These are phyloP conservation scores for Pyrus communis DNA, from an alignment of 306 rosid species.

Conservation along the genomic window DNA sequence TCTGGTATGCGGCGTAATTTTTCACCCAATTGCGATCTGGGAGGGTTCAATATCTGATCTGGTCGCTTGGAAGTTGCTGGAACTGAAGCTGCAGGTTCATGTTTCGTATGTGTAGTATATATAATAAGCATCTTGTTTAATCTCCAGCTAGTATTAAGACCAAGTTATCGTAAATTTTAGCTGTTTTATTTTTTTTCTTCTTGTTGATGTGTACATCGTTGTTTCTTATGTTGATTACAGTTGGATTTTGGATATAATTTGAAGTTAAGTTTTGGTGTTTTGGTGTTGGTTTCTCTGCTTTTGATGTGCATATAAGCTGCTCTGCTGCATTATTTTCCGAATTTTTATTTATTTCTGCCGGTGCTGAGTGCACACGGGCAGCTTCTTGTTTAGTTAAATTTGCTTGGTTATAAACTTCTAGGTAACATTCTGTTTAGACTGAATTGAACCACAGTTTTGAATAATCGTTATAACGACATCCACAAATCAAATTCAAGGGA, in stretches of 20 bases:
- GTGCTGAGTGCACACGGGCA: neutral
- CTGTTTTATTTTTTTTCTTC: neutral
- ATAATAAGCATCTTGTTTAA: neutral
- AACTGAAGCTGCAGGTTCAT: conserved; percentile 5
- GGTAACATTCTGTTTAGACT: neutral
- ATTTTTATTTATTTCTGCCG: no score
- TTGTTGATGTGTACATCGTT: neutral
- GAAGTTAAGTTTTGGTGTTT: neutral
- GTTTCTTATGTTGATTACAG: neutral
- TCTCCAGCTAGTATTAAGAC: neutral
- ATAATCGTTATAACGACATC: neutral
- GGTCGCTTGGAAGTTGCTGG: neutral
- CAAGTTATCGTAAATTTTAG: neutral
- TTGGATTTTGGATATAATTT: neutral
- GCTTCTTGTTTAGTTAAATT: neutral
- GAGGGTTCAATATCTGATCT: conserved; percentile 18
- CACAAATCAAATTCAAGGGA: neutral
- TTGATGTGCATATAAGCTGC: neutral
- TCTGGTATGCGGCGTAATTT: conserved; percentile 6
- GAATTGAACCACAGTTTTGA: neutral
- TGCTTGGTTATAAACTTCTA: neutral
- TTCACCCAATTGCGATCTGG: conserved; percentile 16
- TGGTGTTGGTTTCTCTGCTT: neutral
- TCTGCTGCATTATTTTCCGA: neutral
- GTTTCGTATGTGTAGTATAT: neutral